A percentile compares a stretch with the other conserved stretches of the same genome.
These are phyloP conservation scores for Suillus sp. DNA, from an alignment of 768 basidiomycete species.

Conservation along the genomic window DNA sequence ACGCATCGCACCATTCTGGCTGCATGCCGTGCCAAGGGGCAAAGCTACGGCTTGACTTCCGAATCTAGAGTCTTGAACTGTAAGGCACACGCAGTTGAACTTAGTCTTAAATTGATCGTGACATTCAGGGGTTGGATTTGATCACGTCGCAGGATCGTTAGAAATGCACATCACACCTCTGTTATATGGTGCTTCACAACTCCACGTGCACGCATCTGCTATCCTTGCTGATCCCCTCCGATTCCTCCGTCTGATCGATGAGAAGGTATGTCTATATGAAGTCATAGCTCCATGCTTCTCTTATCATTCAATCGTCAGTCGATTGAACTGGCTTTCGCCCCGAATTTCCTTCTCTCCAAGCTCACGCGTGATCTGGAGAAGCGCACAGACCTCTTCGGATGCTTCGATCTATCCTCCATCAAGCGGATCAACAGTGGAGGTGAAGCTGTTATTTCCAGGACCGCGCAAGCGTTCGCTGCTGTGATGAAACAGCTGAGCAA, in stretches of 20 bases:
- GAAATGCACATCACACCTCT: conserved; percentile 44
- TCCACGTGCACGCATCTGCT: conserved; percentile 26
- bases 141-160: conserved; percentile 46
- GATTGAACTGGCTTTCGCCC: conserved; percentile 37
- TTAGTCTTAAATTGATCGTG: not conserved
- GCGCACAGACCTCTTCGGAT: conserved; percentile 25
- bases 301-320: conserved; percentile 21
- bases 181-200: conserved; percentile 31
- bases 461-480: conserved; percentile 40
- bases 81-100: conserved; percentile 13
- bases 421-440: conserved; percentile 44
- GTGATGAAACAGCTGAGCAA: conserved; percentile 31
- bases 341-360: conserved; percentile 46
- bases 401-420: conserved; percentile 38
- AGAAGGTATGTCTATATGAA: conserved; percentile 31
- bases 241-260: conserved; percentile 36
- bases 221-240: conserved; percentile 28
- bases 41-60: conserved; percentile 36
- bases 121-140: conserved; percentile 45
- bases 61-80: conserved; percentile 43
- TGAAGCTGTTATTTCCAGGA: conserved; percentile 42
- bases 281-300: conserved; percentile 19
- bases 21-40: conserved; percentile 35
- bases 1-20: conserved; percentile 42
- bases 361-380: conserved; percentile 36